Conservation (phyloP, 2,329 filamentous ascomycete species). For the Penicillium sp. region DNA sequence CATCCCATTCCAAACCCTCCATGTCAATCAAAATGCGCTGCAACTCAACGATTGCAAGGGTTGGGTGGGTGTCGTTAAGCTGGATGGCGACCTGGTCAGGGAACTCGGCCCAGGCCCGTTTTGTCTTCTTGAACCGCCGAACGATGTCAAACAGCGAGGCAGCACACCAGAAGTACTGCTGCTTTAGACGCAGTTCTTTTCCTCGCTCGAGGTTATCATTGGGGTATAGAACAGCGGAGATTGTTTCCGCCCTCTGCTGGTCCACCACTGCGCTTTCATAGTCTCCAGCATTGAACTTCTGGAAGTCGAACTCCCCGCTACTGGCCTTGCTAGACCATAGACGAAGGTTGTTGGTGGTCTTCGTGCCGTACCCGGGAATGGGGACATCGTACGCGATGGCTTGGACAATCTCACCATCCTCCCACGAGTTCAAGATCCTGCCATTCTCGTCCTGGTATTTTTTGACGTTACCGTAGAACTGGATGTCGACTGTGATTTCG, state of each 20-base stretch:
- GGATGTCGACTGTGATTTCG: slow-evolving; percentile 90
- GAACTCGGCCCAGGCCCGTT: slow-evolving; percentile 83
- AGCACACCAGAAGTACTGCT: slow-evolving; percentile 99
- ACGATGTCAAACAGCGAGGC: slow-evolving; percentile 94
- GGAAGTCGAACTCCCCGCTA: slow-evolving; percentile 96
- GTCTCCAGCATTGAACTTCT: slow-evolving; percentile 97
- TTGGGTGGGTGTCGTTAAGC: slow-evolving; percentile 95
- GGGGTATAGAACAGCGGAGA: slow-evolving; percentile 91
- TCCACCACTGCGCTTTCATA: slow-evolving; percentile 98
- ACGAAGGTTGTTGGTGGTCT: slow-evolving; percentile 89
- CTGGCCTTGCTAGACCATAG: slow-evolving; percentile 97
- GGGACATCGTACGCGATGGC: slow-evolving; percentile 89
- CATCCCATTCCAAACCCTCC: slow-evolving; percentile 87
- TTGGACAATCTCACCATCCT: slow-evolving; percentile 83
- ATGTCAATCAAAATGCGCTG: slow-evolving; percentile 83
- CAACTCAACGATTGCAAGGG: slow-evolving; percentile 87
- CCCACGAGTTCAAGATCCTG: slow-evolving; percentile 68
- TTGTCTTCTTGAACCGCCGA: slow-evolving; percentile 94
- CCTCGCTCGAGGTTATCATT: slow-evolving; percentile 95
- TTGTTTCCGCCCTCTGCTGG: slow-evolving; percentile 96
- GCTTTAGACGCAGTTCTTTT: slow-evolving; percentile 94
- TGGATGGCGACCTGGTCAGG: slow-evolving; percentile 93
- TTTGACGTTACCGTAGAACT: slow-evolving; percentile 82
- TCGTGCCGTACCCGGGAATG: slow-evolving; percentile 81
- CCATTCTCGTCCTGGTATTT: slow-evolving; percentile 67